phyloP scores from a whole-genome alignment of 345 rosid species.

The sweet orange (Citrus sinensis) region DNA sequence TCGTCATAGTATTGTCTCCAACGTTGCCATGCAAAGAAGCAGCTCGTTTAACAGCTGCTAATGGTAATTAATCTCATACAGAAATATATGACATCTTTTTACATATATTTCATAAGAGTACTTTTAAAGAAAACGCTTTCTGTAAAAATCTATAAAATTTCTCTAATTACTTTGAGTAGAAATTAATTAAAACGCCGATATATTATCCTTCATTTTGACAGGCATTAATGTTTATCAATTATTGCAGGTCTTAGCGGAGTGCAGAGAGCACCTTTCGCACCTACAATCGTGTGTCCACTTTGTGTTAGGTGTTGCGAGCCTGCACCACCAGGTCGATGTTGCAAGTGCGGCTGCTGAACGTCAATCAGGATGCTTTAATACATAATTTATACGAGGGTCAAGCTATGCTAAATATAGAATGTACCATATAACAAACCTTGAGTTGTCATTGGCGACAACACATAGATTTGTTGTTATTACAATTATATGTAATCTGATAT shows the following conservation, averaged over 20 bases:
- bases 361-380: too few relatives aligned
- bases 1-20: neutral
- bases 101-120: neutral
- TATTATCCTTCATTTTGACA: neutral
- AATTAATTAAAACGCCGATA: too few relatives aligned
- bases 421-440: too few relatives aligned
- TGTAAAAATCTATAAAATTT: too few relatives aligned
- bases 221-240: too few relatives aligned
- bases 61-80: neutral
- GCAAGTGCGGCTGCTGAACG: slow-evolving; percentile 13
- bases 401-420: too few relatives aligned
- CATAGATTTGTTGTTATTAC: too few relatives aligned
- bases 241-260: neutral
- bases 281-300: neutral
- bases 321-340: slow-evolving; percentile 29
- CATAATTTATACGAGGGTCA: too few relatives aligned
- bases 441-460: too few relatives aligned
- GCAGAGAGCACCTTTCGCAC: neutral
- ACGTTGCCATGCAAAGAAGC: neutral
- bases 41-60: neutral
- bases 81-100: too few relatives aligned
- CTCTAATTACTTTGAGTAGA: too few relatives aligned
- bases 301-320: slow-evolving; percentile 12
- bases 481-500: neutral
- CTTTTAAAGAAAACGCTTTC: neutral